Percentiles rank a stretch among this genome's conserved stretches.
Conservation (phyloP, 441 rosid species). For the Melastoma candidum region DNA sequence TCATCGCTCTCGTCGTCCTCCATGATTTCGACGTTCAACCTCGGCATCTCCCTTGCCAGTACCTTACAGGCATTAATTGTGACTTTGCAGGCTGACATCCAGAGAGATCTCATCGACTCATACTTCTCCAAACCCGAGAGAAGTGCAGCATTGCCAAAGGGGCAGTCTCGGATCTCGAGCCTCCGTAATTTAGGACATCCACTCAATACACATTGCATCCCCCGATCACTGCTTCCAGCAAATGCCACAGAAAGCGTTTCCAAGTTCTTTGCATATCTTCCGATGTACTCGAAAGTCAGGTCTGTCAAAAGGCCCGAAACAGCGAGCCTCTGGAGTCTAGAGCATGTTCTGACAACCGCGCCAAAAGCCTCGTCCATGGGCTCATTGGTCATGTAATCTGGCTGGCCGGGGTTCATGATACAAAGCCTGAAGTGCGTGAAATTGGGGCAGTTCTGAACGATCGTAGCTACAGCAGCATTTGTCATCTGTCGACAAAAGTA, state of each 20-base stretch:
- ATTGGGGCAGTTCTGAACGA: constrained; percentile 55
- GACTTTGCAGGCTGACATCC: too few relatives aligned
- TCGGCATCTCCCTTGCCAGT: too few relatives aligned
- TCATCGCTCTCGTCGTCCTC: too few relatives aligned
- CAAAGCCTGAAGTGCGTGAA: constrained; percentile 69
- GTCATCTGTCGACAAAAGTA: constrained; percentile 68
- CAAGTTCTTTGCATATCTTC: constrained; percentile 52
- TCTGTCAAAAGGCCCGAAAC: constrained; percentile 63
- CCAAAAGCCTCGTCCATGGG: constrained; percentile 73
- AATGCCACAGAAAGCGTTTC: constrained; percentile 67
- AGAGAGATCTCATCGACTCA: too few relatives aligned
- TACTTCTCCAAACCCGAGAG: too few relatives aligned
- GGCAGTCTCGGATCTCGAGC: too few relatives aligned
- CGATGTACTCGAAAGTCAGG: constrained; percentile 48
- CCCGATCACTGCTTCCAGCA: constrained; percentile 13
- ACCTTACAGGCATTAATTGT: too few relatives aligned
- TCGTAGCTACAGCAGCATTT: constrained; percentile 52
- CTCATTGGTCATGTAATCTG: constrained; percentile 46
- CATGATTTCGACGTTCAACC: too few relatives aligned
- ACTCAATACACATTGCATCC: too few relatives aligned
- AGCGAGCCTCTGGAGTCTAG: constrained; percentile 54
- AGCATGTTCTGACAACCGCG: constrained; percentile 58
- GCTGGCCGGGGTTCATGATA: constrained; percentile 58
- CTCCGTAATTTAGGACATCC: too few relatives aligned
- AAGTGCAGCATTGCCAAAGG: too few relatives aligned